A percentile compares a stretch with the other conserved stretches of the same genome.
These are phyloP conservation scores for Suhomyces coccinellae DNA, from an alignment of 1,139 yeast species.

Conservation along the genomic window DNA sequence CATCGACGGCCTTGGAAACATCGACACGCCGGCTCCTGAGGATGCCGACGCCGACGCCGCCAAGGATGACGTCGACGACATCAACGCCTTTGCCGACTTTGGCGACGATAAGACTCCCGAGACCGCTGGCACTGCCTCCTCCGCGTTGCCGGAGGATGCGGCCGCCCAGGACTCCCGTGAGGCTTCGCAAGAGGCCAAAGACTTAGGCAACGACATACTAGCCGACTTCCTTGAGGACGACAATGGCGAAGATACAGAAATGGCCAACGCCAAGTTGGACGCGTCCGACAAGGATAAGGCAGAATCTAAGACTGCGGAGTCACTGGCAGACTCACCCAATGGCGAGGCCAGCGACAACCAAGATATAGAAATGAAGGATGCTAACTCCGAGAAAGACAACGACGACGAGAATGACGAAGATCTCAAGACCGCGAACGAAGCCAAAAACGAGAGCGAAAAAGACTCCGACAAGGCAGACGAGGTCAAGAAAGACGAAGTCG, in stretches of 20 bases:
- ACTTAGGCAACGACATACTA: conserved; percentile 6
- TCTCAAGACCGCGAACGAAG: not conserved
- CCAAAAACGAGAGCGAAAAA: conserved; percentile 1
- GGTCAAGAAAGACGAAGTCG: too few relatives aligned
- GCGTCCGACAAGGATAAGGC: not conserved
- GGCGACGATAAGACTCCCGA: not conserved
- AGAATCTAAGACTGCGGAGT: not conserved
- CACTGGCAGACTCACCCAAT: not conserved
- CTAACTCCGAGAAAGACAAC: not conserved
- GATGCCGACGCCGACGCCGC: not conserved
- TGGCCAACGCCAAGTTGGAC: conserved; percentile 3
- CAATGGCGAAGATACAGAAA: conserved; percentile 1
- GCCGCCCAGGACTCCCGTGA: not conserved
- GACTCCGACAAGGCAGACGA: not conserved
- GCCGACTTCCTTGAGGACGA: conserved; percentile 9
- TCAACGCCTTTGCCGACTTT: conserved; percentile 6
- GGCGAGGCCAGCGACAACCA: not conserved
- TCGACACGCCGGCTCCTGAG: not conserved
- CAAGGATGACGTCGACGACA: conserved; percentile 1
- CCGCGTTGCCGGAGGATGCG: not conserved
- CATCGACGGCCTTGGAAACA: conserved; percentile 3
- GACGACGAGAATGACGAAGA: conserved; percentile 3
- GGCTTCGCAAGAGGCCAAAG: not conserved
- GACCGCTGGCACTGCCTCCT: not conserved
- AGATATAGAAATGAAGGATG: conserved; percentile 10